Evolutionary conservation across 208 protist genomes (phyloP).

Genomic region (Leishmania gerbilli): DNA sequence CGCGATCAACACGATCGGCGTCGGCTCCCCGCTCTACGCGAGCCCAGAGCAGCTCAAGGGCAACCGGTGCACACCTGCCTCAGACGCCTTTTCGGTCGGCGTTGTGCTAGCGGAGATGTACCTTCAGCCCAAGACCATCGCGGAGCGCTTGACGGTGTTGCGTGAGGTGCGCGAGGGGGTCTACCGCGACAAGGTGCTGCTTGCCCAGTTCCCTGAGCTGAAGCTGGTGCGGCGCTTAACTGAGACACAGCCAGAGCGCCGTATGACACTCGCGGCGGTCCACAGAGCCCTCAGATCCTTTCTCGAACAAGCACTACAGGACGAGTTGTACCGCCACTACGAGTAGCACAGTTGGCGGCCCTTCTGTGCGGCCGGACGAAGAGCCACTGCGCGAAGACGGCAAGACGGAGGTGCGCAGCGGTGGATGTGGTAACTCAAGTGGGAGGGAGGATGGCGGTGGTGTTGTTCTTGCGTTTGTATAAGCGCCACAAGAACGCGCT

Average conservation of each 20-base stretch:
- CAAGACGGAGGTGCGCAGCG: background rate
- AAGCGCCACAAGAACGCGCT: background rate
- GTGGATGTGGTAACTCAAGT: background rate
- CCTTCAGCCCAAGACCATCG: slow-evolving; percentile 68
- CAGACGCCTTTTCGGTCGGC: slow-evolving; percentile 75
- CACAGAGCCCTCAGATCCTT: slow-evolving; percentile 16
- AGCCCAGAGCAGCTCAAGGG: slow-evolving; percentile 86
- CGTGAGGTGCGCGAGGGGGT: slow-evolving; percentile 54
- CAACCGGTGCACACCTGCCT: slow-evolving; percentile 51
- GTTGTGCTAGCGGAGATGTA: slow-evolving; percentile 87
- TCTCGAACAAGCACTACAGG: slow-evolving; percentile 25
- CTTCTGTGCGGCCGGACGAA: background rate
- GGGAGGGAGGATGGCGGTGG: background rate
- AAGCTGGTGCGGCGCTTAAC: slow-evolving; percentile 52
- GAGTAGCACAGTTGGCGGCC: background rate
- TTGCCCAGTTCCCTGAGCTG: slow-evolving; percentile 68
- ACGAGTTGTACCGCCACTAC: slow-evolving; percentile 11
- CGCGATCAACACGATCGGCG: slow-evolving; percentile 67
- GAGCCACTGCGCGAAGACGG: background rate
- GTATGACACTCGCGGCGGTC: slow-evolving; percentile 20
- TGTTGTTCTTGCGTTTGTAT: background rate
- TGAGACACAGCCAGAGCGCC: slow-evolving; percentile 11
- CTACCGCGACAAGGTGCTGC: slow-evolving; percentile 33
- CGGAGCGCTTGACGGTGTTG: slow-evolving; percentile 70
- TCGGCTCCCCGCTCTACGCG: slow-evolving; percentile 87